phyloP scores from a whole-genome alignment of 2,329 filamentous ascomycete species.

The Acrocalymma vagum region DNA sequence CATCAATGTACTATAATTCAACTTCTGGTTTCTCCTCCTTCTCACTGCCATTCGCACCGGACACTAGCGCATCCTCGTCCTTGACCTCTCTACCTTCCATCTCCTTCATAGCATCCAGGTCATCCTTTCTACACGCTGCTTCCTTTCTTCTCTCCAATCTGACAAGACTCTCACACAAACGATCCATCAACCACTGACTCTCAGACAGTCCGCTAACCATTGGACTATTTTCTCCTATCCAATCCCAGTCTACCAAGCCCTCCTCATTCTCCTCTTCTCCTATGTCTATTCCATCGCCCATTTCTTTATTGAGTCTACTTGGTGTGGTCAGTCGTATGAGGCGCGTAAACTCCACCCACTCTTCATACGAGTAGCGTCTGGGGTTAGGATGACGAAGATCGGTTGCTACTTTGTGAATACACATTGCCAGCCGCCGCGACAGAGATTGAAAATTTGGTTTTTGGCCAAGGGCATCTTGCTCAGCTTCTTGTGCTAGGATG shows the following conservation, averaged over 20 bases:
- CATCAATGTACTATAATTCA: no score
- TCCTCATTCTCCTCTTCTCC: slow-evolving; percentile 62
- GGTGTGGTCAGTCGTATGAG: slow-evolving; percentile 68
- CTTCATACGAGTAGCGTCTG: slow-evolving; percentile 78
- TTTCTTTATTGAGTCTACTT: slow-evolving; percentile 16
- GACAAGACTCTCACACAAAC: slow-evolving; percentile 70
- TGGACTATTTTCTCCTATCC: slow-evolving; percentile 74
- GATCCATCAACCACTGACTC: slow-evolving; percentile 72
- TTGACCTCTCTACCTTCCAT: background rate
- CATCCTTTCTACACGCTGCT: slow-evolving; percentile 1
- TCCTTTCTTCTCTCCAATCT: slow-evolving; percentile 38
- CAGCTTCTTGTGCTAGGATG: slow-evolving; percentile 47
- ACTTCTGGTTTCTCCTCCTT: no score
- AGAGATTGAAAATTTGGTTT: slow-evolving; percentile 62
- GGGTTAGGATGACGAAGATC: slow-evolving; percentile 67
- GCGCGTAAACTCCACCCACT: slow-evolving; percentile 86
- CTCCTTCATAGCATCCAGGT: background rate
- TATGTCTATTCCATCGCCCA: slow-evolving; percentile 14
- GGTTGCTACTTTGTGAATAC: slow-evolving; percentile 72
- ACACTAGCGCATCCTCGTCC: no score
- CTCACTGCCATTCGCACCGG: no score
- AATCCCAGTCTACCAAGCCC: slow-evolving; percentile 73
- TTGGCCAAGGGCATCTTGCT: slow-evolving; percentile 49
- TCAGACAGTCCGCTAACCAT: slow-evolving; percentile 70
- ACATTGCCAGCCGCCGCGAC: slow-evolving; percentile 69